Evolutionary conservation across 305 asterid species (phyloP), one percentile per base, ranked within the genome.

Genomic region (Ilex paraguariensis): DNA sequence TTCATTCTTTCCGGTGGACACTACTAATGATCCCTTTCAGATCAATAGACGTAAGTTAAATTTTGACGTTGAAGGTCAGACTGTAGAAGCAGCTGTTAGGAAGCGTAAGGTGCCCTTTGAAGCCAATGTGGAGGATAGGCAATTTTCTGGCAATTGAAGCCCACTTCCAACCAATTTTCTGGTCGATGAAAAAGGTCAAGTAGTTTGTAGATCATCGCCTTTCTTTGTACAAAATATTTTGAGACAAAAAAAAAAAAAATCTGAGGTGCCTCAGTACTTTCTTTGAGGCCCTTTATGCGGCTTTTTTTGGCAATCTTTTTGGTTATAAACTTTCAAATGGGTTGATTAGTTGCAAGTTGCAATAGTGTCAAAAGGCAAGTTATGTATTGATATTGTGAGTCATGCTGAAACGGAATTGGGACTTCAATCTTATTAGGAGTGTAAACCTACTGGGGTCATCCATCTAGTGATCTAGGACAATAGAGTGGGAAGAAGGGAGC

Each of bases 101-200:
- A 85, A 81, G 79, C 90, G 82, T 54, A 87, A 84, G 75, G 69
- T 70, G 65, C 75, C 80, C 1, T 45, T 71, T 76, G 73, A 64
- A 72, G 74, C 70, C 73, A 74, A 71, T 75, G 62, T 67, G 77
- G 86, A 77, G 52, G 70, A 44, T 31, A 66, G 73, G 71, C 87
- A 69, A 68, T 64, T 70, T 77, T 81, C 66, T 75, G 83, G 82
- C 80, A 82, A 42, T 74, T 67, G 58, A 81, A 76, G 71, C 77
- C 67, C 45, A 66, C 81, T 64, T 72, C 80, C 63, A 75, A 74
- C 76, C 74, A 51, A 59, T 79, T 66, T 80, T 45, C 76, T 73
- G 79, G 82, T 70, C 79, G 70, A 75, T 75, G 70, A 81, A 78
- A 78, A 75, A 73, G 80, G 63, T 82, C 76, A 33, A 83, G 79